Percentiles rank a stretch among this genome's conserved stretches.
Conservation (phyloP, 208 protist species). For the Leptomonas pyrrhocoris region DNA sequence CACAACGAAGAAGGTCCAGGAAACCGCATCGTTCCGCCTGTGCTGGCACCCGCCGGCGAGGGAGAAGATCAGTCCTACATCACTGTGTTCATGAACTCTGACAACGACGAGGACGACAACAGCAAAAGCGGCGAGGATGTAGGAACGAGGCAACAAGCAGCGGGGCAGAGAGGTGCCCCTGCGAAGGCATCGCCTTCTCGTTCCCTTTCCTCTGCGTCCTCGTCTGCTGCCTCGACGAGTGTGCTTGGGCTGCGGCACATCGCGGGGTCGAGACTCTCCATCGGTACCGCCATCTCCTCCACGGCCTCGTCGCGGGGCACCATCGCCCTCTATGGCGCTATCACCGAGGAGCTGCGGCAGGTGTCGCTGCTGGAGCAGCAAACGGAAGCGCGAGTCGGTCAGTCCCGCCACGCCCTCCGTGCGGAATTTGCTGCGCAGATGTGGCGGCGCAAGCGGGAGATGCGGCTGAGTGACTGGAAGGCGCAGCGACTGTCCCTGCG, state of each 20-base stretch:
- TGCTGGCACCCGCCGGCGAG: not conserved
- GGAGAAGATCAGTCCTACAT: slow-evolving; percentile 34
- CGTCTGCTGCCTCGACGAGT: slow-evolving; percentile 15
- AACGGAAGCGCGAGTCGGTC: slow-evolving; percentile 22
- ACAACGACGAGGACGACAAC: slow-evolving; percentile 15
- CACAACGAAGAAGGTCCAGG: not conserved
- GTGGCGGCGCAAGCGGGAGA: slow-evolving; percentile 28
- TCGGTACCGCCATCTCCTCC: slow-evolving; percentile 32
- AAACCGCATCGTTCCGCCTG: not conserved
- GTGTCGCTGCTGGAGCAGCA: slow-evolving; percentile 28
- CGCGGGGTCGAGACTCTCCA: slow-evolving; percentile 24
- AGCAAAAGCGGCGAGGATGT: too few relatives aligned
- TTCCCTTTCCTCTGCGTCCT: not conserved
- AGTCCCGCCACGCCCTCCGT: slow-evolving; percentile 38
- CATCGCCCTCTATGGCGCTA: slow-evolving; percentile 67
- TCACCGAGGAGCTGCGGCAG: slow-evolving; percentile 65
- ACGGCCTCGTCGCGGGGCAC: slow-evolving; percentile 52
- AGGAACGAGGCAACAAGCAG: not conserved
- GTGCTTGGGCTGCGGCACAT: slow-evolving; percentile 33
- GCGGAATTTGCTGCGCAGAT: slow-evolving; percentile 44
- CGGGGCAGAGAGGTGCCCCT: not conserved
- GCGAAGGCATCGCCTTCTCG: not conserved
- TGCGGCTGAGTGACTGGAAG: slow-evolving; percentile 64
- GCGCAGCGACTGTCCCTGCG: slow-evolving; percentile 53
- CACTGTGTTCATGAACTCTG: slow-evolving; percentile 45